Percentiles rank a stretch among this genome's conserved stretches.
Evolutionary conservation across 345 rosid species (phyloP).

Genomic region (Psidium friedrichsthalianum): DNA sequence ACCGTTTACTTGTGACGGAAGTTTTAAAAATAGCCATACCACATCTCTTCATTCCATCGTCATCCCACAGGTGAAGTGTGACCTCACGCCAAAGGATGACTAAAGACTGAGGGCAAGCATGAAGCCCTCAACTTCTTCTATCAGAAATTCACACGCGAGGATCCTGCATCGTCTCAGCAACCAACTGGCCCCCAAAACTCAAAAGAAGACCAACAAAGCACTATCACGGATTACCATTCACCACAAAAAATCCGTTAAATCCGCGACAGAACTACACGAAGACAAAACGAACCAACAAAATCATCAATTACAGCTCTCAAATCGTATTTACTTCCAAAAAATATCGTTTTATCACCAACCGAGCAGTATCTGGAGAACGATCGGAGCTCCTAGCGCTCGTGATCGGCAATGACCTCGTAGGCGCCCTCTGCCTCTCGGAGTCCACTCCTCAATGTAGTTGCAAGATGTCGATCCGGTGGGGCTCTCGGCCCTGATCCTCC

Average conservation of each 20-base stretch:
- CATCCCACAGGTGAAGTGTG: not conserved
- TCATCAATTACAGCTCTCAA: not conserved
- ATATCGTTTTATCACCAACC: slow-evolving; percentile 22
- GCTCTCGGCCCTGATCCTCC: slow-evolving; percentile 47
- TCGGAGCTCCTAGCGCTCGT: slow-evolving; percentile 67
- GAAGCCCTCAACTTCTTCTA: not conserved
- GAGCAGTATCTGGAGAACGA: slow-evolving; percentile 82
- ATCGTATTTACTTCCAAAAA: not conserved
- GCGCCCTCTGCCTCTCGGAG: slow-evolving; percentile 45
- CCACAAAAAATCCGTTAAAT: not conserved
- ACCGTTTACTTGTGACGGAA: not conserved
- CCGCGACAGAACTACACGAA: not conserved
- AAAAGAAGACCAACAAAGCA: not conserved
- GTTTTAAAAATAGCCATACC: not conserved
- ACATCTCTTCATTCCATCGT: not conserved
- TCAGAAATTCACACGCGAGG: not conserved
- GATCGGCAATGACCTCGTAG: slow-evolving; percentile 50
- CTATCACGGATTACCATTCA: not conserved
- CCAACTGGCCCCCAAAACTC: not conserved
- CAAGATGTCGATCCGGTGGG: slow-evolving; percentile 82
- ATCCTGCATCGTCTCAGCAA: not conserved
- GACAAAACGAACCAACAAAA: not conserved
- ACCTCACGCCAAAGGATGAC: not conserved
- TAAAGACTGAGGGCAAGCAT: not conserved
- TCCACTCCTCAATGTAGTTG: slow-evolving; percentile 74